Evolutionary conservation across 129 eudicot genomes (phyloP).

Genomic region (Escallonia rubra): DNA sequence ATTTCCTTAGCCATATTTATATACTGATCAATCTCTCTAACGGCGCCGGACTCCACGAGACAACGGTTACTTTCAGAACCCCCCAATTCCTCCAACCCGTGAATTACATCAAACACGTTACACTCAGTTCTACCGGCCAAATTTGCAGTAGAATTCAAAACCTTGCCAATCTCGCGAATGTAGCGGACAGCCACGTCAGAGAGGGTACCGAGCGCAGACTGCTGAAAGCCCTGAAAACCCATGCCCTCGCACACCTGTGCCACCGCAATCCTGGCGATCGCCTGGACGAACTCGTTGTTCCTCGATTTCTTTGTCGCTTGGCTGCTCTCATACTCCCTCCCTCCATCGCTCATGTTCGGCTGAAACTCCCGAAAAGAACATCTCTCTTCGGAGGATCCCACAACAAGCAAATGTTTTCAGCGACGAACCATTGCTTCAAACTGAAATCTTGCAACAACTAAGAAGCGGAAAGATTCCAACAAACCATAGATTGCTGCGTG

Average conservation of each 20-base stretch:
- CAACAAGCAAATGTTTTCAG: background rate
- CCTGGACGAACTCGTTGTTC: conserved; percentile 38
- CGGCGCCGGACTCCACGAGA: conserved; percentile 36
- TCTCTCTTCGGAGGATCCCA: background rate
- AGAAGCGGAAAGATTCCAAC: background rate
- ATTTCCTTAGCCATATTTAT: conserved; percentile 44
- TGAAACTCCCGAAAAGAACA: conserved; percentile 9
- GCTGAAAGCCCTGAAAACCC: conserved; percentile 70
- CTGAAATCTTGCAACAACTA: background rate
- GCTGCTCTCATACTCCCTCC: conserved; percentile 49
- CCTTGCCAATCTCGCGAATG: conserved; percentile 55
- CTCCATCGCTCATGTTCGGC: conserved; percentile 73
- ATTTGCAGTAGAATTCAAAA: conserved; percentile 41
- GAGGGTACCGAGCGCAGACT: conserved; percentile 48
- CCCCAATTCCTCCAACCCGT: conserved; percentile 71
- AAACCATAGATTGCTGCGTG: background rate
- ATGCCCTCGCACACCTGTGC: conserved; percentile 67
- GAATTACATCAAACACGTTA: conserved; percentile 67
- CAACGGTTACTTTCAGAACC: conserved; percentile 52
- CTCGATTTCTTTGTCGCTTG: conserved; percentile 19
- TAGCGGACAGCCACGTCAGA: conserved; percentile 57
- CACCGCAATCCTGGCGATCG: conserved; percentile 61
- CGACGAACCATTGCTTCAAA: background rate
- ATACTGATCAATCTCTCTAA: conserved; percentile 43
- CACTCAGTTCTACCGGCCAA: conserved; percentile 58